These are phyloP conservation scores for Vitrella brassicaformis DNA, from an alignment of 73 alveolate species.

Conservation along the genomic window DNA sequence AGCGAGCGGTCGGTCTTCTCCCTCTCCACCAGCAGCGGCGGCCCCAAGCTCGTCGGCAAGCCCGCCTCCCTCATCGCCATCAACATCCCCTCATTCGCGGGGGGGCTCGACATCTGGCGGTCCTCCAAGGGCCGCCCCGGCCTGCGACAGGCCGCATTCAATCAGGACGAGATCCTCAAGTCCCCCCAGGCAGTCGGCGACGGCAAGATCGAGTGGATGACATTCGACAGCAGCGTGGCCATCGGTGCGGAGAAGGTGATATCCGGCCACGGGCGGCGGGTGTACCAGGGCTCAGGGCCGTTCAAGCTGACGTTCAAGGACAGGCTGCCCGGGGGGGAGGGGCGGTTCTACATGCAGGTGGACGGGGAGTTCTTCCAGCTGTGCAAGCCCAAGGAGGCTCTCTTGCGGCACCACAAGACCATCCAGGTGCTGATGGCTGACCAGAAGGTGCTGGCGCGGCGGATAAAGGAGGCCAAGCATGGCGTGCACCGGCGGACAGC, in stretches of 20 bases:
- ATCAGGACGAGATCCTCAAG: conserved; percentile 2
- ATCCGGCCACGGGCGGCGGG: conserved; percentile 24
- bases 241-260: too few relatives aligned
- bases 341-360: conserved; percentile 18
- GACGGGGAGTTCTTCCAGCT: conserved; percentile 46
- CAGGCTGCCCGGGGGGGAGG: conserved; percentile 8
- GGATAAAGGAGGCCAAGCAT: too few relatives aligned
- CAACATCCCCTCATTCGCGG: conserved; percentile 57
- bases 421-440: not conserved
- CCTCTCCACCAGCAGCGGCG: too few relatives aligned
- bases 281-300: conserved; percentile 39
- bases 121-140: conserved; percentile 15
- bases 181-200: not conserved
- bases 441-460: too few relatives aligned
- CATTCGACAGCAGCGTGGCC: too few relatives aligned
- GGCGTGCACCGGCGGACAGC: too few relatives aligned
- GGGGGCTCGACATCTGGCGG: conserved; percentile 61
- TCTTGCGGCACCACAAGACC: not conserved
- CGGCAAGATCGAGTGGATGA: not conserved
- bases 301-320: conserved; percentile 23
- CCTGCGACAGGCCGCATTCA: conserved; percentile 6
- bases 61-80: conserved; percentile 57
- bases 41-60: conserved; percentile 42
- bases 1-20: too few relatives aligned
- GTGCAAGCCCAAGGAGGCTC: conserved; percentile 1